Conservation (phyloP, 495 filamentous ascomycete species). For the Penicillium antarcticum region DNA sequence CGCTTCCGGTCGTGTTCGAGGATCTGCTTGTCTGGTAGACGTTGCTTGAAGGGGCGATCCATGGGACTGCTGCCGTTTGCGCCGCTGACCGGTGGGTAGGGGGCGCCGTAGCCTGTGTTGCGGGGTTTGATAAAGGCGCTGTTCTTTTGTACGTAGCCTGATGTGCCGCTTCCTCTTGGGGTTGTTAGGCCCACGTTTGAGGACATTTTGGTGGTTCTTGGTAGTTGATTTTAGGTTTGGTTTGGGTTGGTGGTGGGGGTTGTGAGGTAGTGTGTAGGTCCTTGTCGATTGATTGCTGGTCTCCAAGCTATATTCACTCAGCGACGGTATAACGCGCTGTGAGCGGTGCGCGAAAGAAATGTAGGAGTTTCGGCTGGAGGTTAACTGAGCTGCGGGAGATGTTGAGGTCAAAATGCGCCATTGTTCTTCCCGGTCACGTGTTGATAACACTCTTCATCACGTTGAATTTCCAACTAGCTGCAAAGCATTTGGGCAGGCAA, state of each 20-base stretch:
- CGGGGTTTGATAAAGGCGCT: slow-evolving; percentile 81
- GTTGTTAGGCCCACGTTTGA: slow-evolving; percentile 97
- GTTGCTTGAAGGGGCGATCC: slow-evolving; percentile 67
- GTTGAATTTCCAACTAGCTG: no score
- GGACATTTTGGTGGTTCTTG: slow-evolving; percentile 60
- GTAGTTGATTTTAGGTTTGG: background rate
- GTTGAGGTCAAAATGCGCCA: background rate
- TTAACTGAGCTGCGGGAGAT: background rate
- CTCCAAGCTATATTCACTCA: no score
- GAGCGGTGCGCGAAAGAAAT: no score
- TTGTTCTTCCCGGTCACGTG: slow-evolving; percentile 11
- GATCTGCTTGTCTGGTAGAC: slow-evolving; percentile 86
- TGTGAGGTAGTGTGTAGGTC: background rate
- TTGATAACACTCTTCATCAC: background rate
- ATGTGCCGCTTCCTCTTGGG: slow-evolving; percentile 91
- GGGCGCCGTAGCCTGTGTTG: slow-evolving; percentile 47
- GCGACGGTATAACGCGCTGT: no score
- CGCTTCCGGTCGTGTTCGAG: slow-evolving; percentile 89
- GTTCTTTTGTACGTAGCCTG: slow-evolving; percentile 96
- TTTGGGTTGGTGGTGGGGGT: background rate
- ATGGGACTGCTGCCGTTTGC: slow-evolving; percentile 31
- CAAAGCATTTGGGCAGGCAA: no score
- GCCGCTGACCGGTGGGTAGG: slow-evolving; percentile 47
- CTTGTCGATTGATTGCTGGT: background rate
- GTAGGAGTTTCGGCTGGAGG: background rate